Evolutionary conservation across 1,284 basidiomycete species (phyloP).

Genomic region (Rhodotorula sp.): DNA sequence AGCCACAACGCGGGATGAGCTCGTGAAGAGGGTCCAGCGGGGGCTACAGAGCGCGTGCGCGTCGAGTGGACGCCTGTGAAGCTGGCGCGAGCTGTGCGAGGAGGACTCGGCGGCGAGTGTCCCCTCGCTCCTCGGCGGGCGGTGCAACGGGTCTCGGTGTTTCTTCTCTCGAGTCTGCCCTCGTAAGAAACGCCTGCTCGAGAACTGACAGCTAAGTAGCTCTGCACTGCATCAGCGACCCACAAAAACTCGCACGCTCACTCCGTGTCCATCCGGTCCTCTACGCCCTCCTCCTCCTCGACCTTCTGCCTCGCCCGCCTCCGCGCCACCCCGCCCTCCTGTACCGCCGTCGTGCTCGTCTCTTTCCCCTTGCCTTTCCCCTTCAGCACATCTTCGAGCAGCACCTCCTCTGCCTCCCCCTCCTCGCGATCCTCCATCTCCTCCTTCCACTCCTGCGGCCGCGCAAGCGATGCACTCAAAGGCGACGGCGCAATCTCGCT

Average conservation of each 20-base stretch:
- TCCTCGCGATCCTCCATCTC: not conserved
- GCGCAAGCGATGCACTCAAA: not conserved
- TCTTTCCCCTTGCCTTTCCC: not conserved
- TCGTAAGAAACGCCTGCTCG: not conserved
- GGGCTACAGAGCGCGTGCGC: too few species aligned
- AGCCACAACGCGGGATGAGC: too few species aligned
- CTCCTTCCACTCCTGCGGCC: not conserved
- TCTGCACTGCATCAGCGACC: not conserved
- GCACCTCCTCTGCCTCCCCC: not conserved
- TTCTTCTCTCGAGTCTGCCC: not conserved
- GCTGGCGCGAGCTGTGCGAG: not conserved
- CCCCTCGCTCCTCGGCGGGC: not conserved
- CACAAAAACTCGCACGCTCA: not conserved
- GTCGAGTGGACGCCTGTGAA: too few species aligned
- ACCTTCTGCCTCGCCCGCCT: not conserved
- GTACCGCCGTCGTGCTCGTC: slow-evolving; percentile 9
- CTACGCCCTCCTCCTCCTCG: not conserved
- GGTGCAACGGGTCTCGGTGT: not conserved
- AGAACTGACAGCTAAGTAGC: not conserved
- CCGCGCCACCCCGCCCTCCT: not conserved
- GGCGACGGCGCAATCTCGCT: slow-evolving; percentile 28
- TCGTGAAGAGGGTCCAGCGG: too few species aligned
- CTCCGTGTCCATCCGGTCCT: slow-evolving; percentile 34
- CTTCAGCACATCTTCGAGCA: not conserved
- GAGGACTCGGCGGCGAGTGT: not conserved